Percentiles rank a stretch among this genome's conserved stretches.
Evolutionary conservation across 1,284 basidiomycete genomes (phyloP).

Genomic region (Peniophora sp.): DNA sequence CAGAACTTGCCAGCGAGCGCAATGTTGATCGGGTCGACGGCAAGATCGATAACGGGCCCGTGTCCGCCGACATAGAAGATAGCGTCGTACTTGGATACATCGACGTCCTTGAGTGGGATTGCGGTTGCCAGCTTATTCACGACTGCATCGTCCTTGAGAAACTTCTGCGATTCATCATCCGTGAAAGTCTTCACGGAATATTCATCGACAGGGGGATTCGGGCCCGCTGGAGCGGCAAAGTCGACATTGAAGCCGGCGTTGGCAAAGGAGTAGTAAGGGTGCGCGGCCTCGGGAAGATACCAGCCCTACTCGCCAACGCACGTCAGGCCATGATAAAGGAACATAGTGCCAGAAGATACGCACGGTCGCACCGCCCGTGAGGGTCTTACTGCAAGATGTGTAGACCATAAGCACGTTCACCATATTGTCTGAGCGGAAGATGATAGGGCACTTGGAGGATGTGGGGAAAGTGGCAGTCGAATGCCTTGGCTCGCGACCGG

Average conservation of each 20-base stretch:
- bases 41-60: conserved; percentile 64
- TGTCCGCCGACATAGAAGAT: conserved; percentile 78
- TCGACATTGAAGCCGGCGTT: conserved; percentile 51
- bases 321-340: not conserved
- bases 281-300: conserved; percentile 72
- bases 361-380: conserved; percentile 52
- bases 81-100: conserved; percentile 56
- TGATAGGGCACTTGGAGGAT: not conserved
- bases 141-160: conserved; percentile 51
- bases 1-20: conserved; percentile 60
- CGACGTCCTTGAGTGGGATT: conserved; percentile 55
- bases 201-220: conserved; percentile 67
- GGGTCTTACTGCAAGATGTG: conserved; percentile 60
- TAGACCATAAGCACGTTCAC: conserved; percentile 64
- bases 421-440: conserved; percentile 9
- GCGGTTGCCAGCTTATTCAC: conserved; percentile 51
- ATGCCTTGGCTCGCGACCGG: no score
- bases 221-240: conserved; percentile 64
- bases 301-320: conserved; percentile 36
- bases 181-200: conserved; percentile 51
- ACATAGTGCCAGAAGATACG: conserved; percentile 9
- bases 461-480: not conserved
- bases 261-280: conserved; percentile 67
- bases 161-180: conserved; percentile 51
- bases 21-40: conserved; percentile 48